Percentiles rank a stretch among this genome's conserved stretches.
Evolutionary conservation across 257 asterid species (phyloP).

Genomic region (Osmanthus fragrans): DNA sequence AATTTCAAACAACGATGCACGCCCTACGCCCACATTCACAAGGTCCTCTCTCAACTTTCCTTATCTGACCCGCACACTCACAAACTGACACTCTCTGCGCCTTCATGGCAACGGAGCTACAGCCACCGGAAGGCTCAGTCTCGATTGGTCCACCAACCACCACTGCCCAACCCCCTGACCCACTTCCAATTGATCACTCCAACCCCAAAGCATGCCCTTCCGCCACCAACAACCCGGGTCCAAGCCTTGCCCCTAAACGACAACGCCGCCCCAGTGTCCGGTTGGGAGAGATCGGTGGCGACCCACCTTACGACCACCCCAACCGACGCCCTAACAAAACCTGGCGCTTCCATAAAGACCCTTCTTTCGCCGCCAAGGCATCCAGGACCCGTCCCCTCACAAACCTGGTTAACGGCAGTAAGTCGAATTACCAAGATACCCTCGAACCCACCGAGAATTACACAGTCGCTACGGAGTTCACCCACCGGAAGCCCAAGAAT

Average conservation of each 20-base stretch:
- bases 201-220: constrained; percentile 17
- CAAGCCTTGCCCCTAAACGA: constrained; percentile 70
- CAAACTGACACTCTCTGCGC: constrained; percentile 20
- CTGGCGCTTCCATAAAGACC: constrained; percentile 84
- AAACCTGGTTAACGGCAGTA: constrained; percentile 73
- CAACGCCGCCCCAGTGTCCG: constrained; percentile 99
- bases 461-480: constrained; percentile 33
- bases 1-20: not conserved
- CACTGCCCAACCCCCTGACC: constrained; percentile 36
- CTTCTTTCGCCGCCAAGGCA: constrained; percentile 65
- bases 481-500: constrained; percentile 57
- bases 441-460: constrained; percentile 36
- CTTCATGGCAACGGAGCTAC: constrained; percentile 65
- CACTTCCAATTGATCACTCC: constrained; percentile 46
- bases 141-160: constrained; percentile 34
- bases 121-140: constrained; percentile 55
- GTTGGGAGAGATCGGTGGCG: constrained; percentile 94
- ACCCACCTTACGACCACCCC: constrained; percentile 62
- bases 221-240: constrained; percentile 30
- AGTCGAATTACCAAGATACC: constrained; percentile 43
- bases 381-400: constrained; percentile 91
- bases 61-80: constrained; percentile 24
- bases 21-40: constrained; percentile 25
- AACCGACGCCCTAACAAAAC: constrained; percentile 59
- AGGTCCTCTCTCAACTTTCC: constrained; percentile 20